phyloP scores from a whole-genome alignment of 306 rosid genomes.

The Pachyrhizus erosus region DNA sequence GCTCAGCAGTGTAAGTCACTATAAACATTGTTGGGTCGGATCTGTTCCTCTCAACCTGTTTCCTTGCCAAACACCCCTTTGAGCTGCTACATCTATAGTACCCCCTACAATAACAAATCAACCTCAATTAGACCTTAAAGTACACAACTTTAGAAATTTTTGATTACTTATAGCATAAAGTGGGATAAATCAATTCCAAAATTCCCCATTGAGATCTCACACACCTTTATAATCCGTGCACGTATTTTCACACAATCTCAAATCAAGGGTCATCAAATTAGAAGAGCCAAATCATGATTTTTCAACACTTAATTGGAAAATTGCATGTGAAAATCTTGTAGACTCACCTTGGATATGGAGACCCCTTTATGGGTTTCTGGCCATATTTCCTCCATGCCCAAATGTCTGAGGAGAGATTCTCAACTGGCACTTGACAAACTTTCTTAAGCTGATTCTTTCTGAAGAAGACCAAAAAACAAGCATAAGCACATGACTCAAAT shows the following conservation, averaged over 20 bases:
- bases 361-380: slow-evolving; percentile 97
- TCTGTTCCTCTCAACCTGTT: slow-evolving; percentile 93
- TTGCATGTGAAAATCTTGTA: neutral
- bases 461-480: slow-evolving; percentile 10
- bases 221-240: neutral
- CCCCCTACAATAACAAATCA: slow-evolving; percentile 63
- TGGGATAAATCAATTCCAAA: neutral
- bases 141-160: neutral
- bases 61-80: slow-evolving; percentile 95
- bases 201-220: neutral
- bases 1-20: slow-evolving; percentile 93
- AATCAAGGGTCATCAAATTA: neutral
- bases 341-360: slow-evolving; percentile 92
- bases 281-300: neutral
- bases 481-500: neutral
- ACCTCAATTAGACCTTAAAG: slow-evolving; percentile 3
- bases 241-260: neutral
- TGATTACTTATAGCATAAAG: slow-evolving; percentile 6
- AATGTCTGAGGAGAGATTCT: slow-evolving; percentile 83
- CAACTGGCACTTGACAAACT: slow-evolving; percentile 90
- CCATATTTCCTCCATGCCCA: slow-evolving; percentile 99
- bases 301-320: neutral
- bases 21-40: slow-evolving; percentile 94
- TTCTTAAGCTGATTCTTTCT: slow-evolving; percentile 94
- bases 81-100: slow-evolving; percentile 98